Evolutionary conservation across 768 basidiomycete genomes (phyloP), one percentile per base, ranked within the genome.

Genomic region (Tricholoma matsutake): DNA sequence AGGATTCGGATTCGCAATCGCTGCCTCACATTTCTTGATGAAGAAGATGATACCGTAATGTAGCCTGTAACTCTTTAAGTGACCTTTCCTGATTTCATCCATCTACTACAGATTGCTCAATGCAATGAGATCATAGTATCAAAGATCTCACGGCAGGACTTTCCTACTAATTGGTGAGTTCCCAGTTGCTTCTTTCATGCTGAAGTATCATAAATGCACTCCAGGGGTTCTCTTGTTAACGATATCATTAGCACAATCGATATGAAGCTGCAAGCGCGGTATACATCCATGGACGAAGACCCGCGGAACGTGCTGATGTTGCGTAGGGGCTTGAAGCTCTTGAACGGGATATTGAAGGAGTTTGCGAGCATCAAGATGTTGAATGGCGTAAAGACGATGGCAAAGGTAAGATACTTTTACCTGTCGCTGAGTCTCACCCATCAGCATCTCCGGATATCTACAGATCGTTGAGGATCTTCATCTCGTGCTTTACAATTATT

Each of bases 61-160:
- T 54, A n/a, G 13, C 32, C 37, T 52, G 4, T 35, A 47, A n/a
- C 10, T 22, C 18, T 67, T 14, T 43, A 61, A 41, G 41, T 35
- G 54, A 22, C 45, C 56, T 55, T 57, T 51, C 18, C n/a, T 59
- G 41, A 49, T 61, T 64, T 28, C 47, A 56, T 20, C 55, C 58
- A 37, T 57, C 55, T 22, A 53, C 28, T 31, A 55, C 54, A 94
- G 94, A 88, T 96, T 61, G 85, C 90, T 16, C 81, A 88, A 59
- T 91, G 86, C 68, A 92, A 94, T 62, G 82, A 90, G 63, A 68
- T 89, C 31, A 85, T 91, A 25, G 80, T 92, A 8, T 79, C 86
- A 11, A 95, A 88, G 69, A 83, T 95, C 56, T 88, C 92, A 6
- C 84, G 94, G 32, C 71, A 81, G 20, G 94, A 96, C 67, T 94